Evolutionary conservation across 2,329 filamentous ascomycete species (phyloP).

Genomic region (Curvularia sp.): DNA sequence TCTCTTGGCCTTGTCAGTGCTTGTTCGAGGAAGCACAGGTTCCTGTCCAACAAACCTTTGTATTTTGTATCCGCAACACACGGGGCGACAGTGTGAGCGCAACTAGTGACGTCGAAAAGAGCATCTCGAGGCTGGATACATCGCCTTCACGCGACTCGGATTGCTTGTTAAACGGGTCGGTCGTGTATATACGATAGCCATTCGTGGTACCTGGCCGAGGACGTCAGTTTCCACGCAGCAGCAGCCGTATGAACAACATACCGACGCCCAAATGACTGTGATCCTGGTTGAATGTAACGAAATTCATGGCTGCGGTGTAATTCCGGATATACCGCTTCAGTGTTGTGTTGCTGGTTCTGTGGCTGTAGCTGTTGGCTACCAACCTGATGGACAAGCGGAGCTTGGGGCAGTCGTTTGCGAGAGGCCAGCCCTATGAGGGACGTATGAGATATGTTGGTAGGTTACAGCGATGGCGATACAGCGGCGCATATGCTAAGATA

Average conservation of each 20-base stretch:
- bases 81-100: slow-evolving; percentile 91
- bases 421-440: slow-evolving; percentile 19
- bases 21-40: background rate
- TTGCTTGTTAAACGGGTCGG: slow-evolving; percentile 92
- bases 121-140: slow-evolving; percentile 96
- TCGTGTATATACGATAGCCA: slow-evolving; percentile 96
- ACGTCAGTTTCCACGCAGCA: slow-evolving; percentile 14
- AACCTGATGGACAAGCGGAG: slow-evolving; percentile 21
- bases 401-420: slow-evolving; percentile 32
- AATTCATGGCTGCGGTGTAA: slow-evolving; percentile 73
- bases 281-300: slow-evolving; percentile 99
- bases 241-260: slow-evolving; percentile 54
- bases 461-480: slow-evolving; percentile 8
- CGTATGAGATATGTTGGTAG: slow-evolving; percentile 12
- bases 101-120: slow-evolving; percentile 96
- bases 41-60: slow-evolving; percentile 69
- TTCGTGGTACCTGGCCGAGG: slow-evolving; percentile 75
- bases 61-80: slow-evolving; percentile 95
- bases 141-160: slow-evolving; percentile 95
- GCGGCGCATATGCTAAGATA: slow-evolving; percentile 22
- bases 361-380: slow-evolving; percentile 11
- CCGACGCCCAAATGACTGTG: slow-evolving; percentile 96
- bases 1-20: slow-evolving; percentile 54
- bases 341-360: slow-evolving; percentile 8
- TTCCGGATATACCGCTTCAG: slow-evolving; percentile 9